Evolutionary conservation across 345 rosid genomes (phyloP).

Genomic region (Viola odorata): DNA sequence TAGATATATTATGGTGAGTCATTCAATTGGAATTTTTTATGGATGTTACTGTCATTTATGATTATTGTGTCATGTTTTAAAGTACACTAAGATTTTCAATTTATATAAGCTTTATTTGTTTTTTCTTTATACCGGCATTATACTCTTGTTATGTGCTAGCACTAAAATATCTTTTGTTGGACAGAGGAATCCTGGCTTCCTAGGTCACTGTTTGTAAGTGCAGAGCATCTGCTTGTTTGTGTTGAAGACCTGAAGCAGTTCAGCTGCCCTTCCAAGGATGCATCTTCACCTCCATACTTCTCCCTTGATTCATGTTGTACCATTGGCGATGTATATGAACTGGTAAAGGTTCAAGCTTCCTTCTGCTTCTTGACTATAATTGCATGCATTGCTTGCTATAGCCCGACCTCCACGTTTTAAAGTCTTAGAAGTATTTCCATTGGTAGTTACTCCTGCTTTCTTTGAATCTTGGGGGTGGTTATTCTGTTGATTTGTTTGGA

Average conservation of each 20-base stretch:
- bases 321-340: constrained; percentile 47
- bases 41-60: not conserved
- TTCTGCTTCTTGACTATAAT: not conserved
- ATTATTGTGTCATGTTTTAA: not conserved
- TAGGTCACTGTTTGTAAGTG: constrained; percentile 69
- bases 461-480: not conserved
- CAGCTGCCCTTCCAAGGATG: constrained; percentile 33
- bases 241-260: constrained; percentile 69
- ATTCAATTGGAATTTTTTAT: not conserved
- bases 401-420: not conserved
- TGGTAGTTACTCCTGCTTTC: not conserved
- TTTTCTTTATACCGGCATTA: constrained; percentile 1
- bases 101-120: not conserved
- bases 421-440: not conserved
- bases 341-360: constrained; percentile 36
- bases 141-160: no score
- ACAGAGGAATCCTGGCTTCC: constrained; percentile 65
- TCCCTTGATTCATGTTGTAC: constrained; percentile 55
- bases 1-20: not conserved
- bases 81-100: not conserved
- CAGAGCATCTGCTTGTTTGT: constrained; percentile 60
- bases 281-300: constrained; percentile 51
- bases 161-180: constrained; percentile 12
- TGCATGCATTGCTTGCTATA: not conserved
- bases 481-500: not conserved